phyloP scores from a whole-genome alignment of 208 protist genomes.

The Tritrichomonas foetus region DNA sequence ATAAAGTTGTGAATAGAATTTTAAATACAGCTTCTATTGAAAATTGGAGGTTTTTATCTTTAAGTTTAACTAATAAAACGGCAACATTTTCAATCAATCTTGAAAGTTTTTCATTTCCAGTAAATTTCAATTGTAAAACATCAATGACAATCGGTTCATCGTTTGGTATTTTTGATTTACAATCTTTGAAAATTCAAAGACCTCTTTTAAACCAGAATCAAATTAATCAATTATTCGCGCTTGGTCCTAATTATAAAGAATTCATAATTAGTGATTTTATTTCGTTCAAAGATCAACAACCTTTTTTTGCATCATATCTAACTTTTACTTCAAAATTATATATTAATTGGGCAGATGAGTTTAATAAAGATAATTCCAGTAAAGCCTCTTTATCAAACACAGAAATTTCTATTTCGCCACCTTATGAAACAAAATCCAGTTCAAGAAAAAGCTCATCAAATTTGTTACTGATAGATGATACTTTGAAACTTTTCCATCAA shows the following conservation, averaged over 20 bases:
- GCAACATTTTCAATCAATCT: not conserved
- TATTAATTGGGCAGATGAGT: not conserved
- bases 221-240: not conserved
- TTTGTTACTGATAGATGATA: not conserved
- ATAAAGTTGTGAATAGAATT: not conserved
- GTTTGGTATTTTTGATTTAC: not conserved
- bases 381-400: not conserved
- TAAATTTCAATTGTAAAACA: not conserved
- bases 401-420: not conserved
- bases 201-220: not conserved
- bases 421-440: not conserved
- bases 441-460: not conserved
- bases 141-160: not conserved
- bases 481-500: not conserved
- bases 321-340: not conserved
- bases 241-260: constrained; percentile 32
- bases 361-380: too few species aligned
- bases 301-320: not conserved
- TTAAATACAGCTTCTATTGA: not conserved
- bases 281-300: not conserved
- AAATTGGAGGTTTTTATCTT: not conserved
- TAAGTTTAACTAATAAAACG: not conserved
- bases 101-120: too few species aligned
- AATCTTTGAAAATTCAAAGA: not conserved
- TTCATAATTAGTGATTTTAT: not conserved